Base-by-base conservation (phyloP, 495 filamentous ascomycete genomes). In the Podospora anserina region DNA sequence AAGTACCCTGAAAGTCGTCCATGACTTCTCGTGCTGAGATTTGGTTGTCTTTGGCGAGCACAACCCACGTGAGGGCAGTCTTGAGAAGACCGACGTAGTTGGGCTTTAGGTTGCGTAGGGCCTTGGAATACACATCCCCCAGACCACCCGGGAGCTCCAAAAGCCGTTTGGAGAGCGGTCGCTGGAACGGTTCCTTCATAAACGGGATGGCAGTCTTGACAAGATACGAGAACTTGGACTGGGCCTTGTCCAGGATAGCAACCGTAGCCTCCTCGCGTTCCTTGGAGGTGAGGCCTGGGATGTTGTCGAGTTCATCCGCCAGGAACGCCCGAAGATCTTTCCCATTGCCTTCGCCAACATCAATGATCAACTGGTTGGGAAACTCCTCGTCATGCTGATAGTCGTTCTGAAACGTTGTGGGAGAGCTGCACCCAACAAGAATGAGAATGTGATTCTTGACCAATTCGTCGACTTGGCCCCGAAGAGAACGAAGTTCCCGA, bases 71-170 rank as follows among this genome's bases (percentile, higher is more conserved):
- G 5, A 76, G 68, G 3, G 72, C 69, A 0, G 72, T 74, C 4
- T 71, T 69, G 11, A 76, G 70, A 2, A 76, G 72, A 2, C 63
- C 72, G 18, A 72, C 55, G 49, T 76, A 76, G 63, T 76, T 74
- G 11, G 74, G 64, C 44, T 66, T 72, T 66, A 76, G 71, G 18
- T 63, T 69, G 7, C 69, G 56, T 28, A 76, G 49, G 6, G 66
- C 72, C 32, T 68, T 68, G 60, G 19, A 26, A 32, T 76, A 76
- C 15, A 62, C 62, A 49, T 76, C 71, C 15, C 27, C 66, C 5
- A 68, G 55, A 4, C 70, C 74, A 18, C 67, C 74, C 0, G 74
- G 74, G 0, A 76, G 62, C 3, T 64, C 66, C 18, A 68, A 55
- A 5, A 76, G 67, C 0, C 74, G 70, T 28, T 63, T 65, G 18